phyloP scores from a whole-genome alignment of 768 basidiomycete species.

The Suillus americanus region DNA sequence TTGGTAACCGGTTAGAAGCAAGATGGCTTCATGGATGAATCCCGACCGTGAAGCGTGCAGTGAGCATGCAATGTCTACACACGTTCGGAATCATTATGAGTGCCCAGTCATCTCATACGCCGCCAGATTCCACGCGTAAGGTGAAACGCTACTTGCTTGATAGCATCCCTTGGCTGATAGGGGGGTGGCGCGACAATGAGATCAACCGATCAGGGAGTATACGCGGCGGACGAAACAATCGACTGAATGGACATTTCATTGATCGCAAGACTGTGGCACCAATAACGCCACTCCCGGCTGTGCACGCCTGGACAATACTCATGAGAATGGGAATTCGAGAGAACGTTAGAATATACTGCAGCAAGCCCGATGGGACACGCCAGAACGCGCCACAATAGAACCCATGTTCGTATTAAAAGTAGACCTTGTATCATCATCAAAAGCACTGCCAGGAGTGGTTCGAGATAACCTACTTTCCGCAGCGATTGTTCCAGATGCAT shows the following conservation, averaged over 20 bases:
- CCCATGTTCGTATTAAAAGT: conserved; percentile 6
- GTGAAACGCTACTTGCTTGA: conserved; percentile 3
- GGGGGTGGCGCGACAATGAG: conserved; percentile 3
- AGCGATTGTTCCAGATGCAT: not conserved
- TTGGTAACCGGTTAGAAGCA: conserved; percentile 1
- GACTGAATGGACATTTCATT: conserved; percentile 1
- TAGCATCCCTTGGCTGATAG: not conserved
- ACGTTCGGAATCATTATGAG: not conserved
- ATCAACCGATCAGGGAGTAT: not conserved
- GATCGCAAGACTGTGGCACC: not conserved
- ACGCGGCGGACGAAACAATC: not conserved
- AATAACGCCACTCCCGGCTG: not conserved
- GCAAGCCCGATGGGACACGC: conserved; percentile 1
- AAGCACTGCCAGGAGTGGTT: not conserved
- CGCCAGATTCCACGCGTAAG: conserved; percentile 30
- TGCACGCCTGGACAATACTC: conserved; percentile 1
- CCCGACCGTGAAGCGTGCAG: not conserved
- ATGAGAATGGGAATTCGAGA: not conserved
- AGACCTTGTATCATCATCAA: not conserved
- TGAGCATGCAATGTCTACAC: not conserved
- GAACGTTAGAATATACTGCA: not conserved
- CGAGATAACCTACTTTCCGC: not conserved
- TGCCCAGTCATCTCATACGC: conserved; percentile 6
- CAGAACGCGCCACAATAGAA: not conserved
- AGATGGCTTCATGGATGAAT: not conserved